Evolutionary conservation across 805 yeast species (phyloP).

Genomic region (Saturnispora mendoncae): DNA sequence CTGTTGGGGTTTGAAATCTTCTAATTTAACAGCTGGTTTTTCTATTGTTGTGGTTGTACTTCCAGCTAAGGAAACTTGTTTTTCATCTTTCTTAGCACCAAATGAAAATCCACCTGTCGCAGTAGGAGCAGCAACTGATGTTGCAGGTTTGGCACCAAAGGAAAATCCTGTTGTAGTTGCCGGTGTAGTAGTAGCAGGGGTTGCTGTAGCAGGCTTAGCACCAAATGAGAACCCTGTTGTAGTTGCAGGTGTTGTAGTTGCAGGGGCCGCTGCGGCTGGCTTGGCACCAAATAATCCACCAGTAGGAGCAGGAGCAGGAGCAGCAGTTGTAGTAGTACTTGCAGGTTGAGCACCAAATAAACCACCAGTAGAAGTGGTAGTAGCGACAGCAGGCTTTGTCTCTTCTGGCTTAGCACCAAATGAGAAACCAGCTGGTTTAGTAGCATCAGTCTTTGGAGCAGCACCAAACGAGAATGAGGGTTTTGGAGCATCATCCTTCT

Average conservation of each 20-base stretch:
- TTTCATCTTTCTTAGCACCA: constrained; percentile 12
- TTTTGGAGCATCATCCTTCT: neutral
- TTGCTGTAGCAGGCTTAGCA: constrained; percentile 11
- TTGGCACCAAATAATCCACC: constrained; percentile 13
- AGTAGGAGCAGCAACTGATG: constrained; percentile 9
- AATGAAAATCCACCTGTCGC: constrained; percentile 14
- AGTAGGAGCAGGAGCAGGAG: constrained; percentile 3
- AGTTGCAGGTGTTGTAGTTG: constrained; percentile 1
- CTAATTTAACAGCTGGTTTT: constrained; percentile 32
- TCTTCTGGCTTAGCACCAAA: constrained; percentile 5
- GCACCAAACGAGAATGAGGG: neutral
- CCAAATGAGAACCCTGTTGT: constrained; percentile 17
- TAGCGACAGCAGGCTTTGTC: constrained; percentile 7
- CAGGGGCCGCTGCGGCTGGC: constrained; percentile 7
- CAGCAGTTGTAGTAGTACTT: constrained; percentile 8
- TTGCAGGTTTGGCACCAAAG: constrained; percentile 10
- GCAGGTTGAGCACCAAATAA: constrained; percentile 16
- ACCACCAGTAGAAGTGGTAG: constrained; percentile 11
- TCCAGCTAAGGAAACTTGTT: constrained; percentile 6
- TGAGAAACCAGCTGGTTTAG: constrained; percentile 5
- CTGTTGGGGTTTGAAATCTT: constrained; percentile 55
- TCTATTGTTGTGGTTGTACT: constrained; percentile 4
- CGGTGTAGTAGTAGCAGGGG: constrained; percentile 3
- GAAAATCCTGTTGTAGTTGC: constrained; percentile 12
- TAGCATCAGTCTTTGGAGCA: constrained; percentile 1